A percentile compares a stretch with the other conserved stretches of the same genome.
Evolutionary conservation across 805 yeast species (phyloP).

Genomic region (Scheffersomyces amazonensis): DNA sequence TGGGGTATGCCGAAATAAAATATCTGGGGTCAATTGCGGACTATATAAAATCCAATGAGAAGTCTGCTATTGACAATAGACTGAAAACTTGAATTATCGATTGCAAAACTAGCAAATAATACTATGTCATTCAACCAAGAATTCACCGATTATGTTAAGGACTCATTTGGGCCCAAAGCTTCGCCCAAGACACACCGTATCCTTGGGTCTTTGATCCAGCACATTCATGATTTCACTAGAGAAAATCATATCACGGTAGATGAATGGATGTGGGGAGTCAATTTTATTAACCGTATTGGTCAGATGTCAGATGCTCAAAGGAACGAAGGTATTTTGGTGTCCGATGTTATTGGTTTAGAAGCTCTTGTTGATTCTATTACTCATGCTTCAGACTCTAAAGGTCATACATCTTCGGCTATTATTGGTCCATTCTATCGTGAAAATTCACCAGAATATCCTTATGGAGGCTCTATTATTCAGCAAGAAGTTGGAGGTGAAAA

Average conservation of each 20-base stretch:
- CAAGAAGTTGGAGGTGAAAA: conserved; percentile 32
- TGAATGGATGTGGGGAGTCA: conserved; percentile 31
- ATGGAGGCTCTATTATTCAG: conserved; percentile 27
- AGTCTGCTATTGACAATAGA: background rate
- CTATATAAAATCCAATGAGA: background rate
- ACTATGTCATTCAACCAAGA: conserved; percentile 17
- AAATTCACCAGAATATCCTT: conserved; percentile 21
- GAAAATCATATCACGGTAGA: conserved; percentile 31
- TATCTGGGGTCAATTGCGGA: too few relatives aligned
- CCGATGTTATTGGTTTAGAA: conserved; percentile 31
- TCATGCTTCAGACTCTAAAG: conserved; percentile 11
- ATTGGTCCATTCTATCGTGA: conserved; percentile 34
- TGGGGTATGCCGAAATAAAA: too few relatives aligned
- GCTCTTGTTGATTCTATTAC: conserved; percentile 31
- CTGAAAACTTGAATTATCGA: background rate
- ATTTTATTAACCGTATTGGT: conserved; percentile 28
- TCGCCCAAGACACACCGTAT: conserved; percentile 19
- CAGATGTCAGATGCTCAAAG: conserved; percentile 27
- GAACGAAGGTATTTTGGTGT: conserved; percentile 30
- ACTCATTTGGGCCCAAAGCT: conserved; percentile 24
- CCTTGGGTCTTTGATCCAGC: conserved; percentile 25
- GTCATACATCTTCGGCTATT: conserved; percentile 26
- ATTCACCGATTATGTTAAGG: conserved; percentile 21
- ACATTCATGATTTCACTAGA: conserved; percentile 33
- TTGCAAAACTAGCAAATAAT: background rate